Percentiles rank a stretch among this genome's conserved stretches.
Conservation (phyloP, 2,329 filamentous ascomycete species). For the Epicoccum nigrum region DNA sequence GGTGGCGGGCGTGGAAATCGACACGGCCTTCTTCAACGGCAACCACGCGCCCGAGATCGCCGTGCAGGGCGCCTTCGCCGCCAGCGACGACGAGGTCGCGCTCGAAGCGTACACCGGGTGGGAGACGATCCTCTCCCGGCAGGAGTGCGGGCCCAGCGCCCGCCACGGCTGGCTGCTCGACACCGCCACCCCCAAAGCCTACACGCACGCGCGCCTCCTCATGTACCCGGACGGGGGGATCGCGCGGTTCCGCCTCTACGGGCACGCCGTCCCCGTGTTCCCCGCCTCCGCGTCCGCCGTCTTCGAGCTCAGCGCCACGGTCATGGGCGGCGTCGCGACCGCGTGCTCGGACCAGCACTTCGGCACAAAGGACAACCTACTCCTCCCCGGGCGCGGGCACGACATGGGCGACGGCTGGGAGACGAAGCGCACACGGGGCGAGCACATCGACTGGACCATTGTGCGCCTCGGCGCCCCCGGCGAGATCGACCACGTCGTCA, state of each 20-base stretch:
- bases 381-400: constrained; percentile 77
- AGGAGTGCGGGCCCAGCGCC: constrained; percentile 76
- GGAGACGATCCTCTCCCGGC: constrained; percentile 72
- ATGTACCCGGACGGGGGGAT: constrained; percentile 90
- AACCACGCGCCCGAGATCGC: constrained; percentile 82
- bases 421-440: constrained; percentile 74
- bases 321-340: constrained; percentile 78
- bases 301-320: constrained; percentile 77
- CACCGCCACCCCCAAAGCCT: constrained; percentile 64
- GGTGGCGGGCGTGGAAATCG: constrained; percentile 76
- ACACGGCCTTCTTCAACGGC: constrained; percentile 81
- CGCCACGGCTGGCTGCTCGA: constrained; percentile 75
- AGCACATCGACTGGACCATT: constrained; percentile 82
- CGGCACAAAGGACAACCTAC: constrained; percentile 78
- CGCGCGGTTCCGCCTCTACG: constrained; percentile 78
- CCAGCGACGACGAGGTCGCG: constrained; percentile 63
- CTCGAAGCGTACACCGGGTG: constrained; percentile 56
- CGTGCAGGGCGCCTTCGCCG: constrained; percentile 72
- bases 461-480: constrained; percentile 73
- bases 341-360: constrained; percentile 85
- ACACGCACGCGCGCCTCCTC: constrained; percentile 79
- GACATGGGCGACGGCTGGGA: constrained; percentile 93
- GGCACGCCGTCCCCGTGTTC: constrained; percentile 77
- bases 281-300: constrained; percentile 68
- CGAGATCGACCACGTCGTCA: constrained; percentile 68